Percentiles rank a stretch among this genome's conserved stretches.
Conservation (phyloP, 176 grass and related monocot species). For the Musa troglodytarum region DNA sequence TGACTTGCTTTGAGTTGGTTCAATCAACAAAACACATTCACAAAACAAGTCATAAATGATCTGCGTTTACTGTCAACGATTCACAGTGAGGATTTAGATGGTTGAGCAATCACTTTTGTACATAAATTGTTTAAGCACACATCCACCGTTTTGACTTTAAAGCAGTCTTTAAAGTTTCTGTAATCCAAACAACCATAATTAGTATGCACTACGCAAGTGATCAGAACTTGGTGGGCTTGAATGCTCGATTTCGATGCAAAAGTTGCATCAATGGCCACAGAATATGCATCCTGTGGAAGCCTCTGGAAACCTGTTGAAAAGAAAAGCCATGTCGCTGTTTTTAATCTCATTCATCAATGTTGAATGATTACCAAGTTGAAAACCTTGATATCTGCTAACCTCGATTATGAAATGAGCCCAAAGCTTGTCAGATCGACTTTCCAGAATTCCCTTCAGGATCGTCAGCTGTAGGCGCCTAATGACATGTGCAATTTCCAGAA, state of each 20-base stretch:
- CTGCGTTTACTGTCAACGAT: too few species aligned
- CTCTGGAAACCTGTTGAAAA: conserved; percentile 26
- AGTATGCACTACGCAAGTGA: neutral
- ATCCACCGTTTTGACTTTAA: too few species aligned
- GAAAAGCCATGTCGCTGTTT: too few species aligned
- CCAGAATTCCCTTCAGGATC: conserved; percentile 56
- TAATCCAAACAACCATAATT: neutral
- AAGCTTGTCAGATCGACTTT: conserved; percentile 29
- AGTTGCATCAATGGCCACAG: conserved; percentile 66
- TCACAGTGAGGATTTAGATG: too few species aligned
- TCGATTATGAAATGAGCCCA: conserved; percentile 59
- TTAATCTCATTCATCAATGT: neutral
- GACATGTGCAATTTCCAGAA: conserved; percentile 44
- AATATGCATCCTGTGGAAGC: conserved; percentile 55
- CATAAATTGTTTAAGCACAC: neutral
- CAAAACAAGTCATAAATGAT: too few species aligned
- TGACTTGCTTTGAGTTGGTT: too few species aligned
- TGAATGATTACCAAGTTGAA: neutral
- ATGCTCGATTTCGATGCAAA: conserved; percentile 29
- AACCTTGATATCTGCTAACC: conserved; percentile 22
- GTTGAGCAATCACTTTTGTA: neutral
- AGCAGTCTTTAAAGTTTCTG: neutral
- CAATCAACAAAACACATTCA: too few species aligned
- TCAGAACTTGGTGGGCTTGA: neutral
- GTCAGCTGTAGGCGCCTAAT: conserved; percentile 42